Evolutionary conservation across 257 asterid species (phyloP), one percentile per base, ranked within the genome.

Genomic region (Capsicum baccatum): DNA sequence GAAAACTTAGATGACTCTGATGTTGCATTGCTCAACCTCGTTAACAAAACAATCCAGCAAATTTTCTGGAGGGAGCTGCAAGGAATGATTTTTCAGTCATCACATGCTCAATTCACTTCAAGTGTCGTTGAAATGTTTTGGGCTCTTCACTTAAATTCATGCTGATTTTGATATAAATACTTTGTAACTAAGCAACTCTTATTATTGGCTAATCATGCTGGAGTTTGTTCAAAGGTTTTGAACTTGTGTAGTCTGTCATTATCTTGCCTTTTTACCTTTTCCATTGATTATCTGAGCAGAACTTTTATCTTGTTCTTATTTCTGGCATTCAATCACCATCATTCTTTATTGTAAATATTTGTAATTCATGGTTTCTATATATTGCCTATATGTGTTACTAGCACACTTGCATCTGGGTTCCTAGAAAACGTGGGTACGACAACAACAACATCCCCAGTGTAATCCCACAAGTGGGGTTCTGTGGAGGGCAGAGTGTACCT

Each of bases 331-430:
- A 64, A 26, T 10, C 44, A 64, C 44, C 70, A 21, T 64, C 42
- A 26, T 64, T 26, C 70, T 11, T 26, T 26, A 35, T 64, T 26
- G 44, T 64, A 26, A 64, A 64, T 64, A 33, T 39, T 64, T 4
- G 70, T 64, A 64, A 35, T 64, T 26, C 70, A 26, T 26, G 70
- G 70, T 64, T 64, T 64, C 70, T 11, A 64, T 42, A 64, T 26
- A 64, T 64, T 64, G 39, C 17, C 44, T 64, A 64, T 33, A 26
- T 64, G 70, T 64, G 42, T 26, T 64, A 26, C 44, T 10, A 57
- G 70, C 33, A 7, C 70, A 12, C 70, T 64, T 26, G 70, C 70
- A 64, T 64, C 70, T 64, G 44, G 70, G 37, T 64, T 26, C 70
- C 39, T 66, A 66, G 10, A 66, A 35, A 33, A 12, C 35, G 50